Base-by-base conservation (phyloP, 1,139 yeast genomes). In the Debaryomyces udenii region DNA sequence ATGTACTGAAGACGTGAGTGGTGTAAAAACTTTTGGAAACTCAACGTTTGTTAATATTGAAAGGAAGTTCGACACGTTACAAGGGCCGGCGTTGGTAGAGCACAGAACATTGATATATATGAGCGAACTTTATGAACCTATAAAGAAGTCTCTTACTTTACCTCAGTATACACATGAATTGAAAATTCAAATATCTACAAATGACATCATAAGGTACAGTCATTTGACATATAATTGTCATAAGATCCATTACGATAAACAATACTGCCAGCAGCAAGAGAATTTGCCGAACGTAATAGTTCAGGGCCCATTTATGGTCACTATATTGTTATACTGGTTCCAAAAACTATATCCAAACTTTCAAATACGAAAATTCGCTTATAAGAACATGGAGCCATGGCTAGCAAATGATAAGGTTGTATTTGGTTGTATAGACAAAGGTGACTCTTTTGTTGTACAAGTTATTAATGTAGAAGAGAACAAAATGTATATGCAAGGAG, bases 201-300 rank as follows among this genome's bases (percentile, higher is more conserved):
- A 40, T 14, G 49, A 49, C 9, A 37, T 51, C 20, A 27, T 45
- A 28, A 68, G 89, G 45, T 88, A 81, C 62, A 82, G 93, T 33
- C 83, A 86, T 27, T 61, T 91, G 42, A 83, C 94, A 0, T 81
- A 81, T 63, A 93, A 93, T 57, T 72, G 93, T 4, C 99, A 93
- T 59, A 75, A 77, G 43, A 87, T 93, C 32, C 99, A 93, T 59
- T 80, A 80, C 57, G 87, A 87, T 54, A 61, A 62, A 2, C 52
- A 51, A 1, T 87, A 87, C 55, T 72, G 86, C 18, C 56, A 47
- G 4, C 41, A 57, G 0, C 54, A 56, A 1, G 98, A 93, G 53
- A 74, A 78, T 0, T 76, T 88, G 37, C 81, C 83, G 0, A 70
- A 70, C 29, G 57, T 82, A 1, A 65, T 93, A 0, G 84, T 86